Conservation (phyloP, 2,329 filamentous ascomycete species). For the Tympanopsis confertula region DNA sequence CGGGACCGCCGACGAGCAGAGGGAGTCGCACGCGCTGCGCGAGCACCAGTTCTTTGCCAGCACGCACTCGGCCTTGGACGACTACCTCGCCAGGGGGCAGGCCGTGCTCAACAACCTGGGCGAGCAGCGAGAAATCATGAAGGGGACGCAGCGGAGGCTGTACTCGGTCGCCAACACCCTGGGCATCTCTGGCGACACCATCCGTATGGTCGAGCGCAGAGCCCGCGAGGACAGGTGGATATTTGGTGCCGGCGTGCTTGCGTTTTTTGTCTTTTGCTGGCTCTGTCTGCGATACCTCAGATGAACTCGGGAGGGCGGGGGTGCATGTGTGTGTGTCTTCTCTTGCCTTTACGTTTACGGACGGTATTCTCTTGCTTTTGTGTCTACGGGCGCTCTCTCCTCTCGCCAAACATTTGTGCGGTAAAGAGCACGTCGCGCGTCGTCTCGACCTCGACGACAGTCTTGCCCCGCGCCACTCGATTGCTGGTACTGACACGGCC, state of each 20-base stretch:
- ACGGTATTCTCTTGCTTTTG: not conserved
- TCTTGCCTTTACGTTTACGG: constrained; percentile 2
- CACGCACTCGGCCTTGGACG: constrained; percentile 78
- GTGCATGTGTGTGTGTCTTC: constrained; percentile 3
- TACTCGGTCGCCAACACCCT: constrained; percentile 91
- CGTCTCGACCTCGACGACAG: constrained; percentile 50
- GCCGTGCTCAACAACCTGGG: constrained; percentile 81
- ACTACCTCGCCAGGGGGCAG: constrained; percentile 83
- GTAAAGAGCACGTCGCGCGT: constrained; percentile 62
- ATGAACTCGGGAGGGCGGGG: constrained; percentile 24
- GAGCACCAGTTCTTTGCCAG: constrained; percentile 80
- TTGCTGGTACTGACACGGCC: constrained; percentile 71
- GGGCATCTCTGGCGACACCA: constrained; percentile 88
- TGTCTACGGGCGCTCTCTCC: not conserved
- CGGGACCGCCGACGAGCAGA: constrained; percentile 37
- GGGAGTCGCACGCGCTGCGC: constrained; percentile 73
- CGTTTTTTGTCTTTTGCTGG: constrained; percentile 90
- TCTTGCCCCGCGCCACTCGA: constrained; percentile 48
- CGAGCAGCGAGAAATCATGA: constrained; percentile 85
- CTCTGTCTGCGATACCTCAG: constrained; percentile 75
- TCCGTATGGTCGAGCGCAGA: constrained; percentile 86
- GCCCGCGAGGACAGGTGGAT: constrained; percentile 97
- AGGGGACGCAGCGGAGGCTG: constrained; percentile 80
- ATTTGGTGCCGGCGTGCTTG: constrained; percentile 73
- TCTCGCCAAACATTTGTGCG: constrained; percentile 31